Conservation (phyloP, 495 filamentous ascomycete genomes). For the Penicillium antarcticum region DNA sequence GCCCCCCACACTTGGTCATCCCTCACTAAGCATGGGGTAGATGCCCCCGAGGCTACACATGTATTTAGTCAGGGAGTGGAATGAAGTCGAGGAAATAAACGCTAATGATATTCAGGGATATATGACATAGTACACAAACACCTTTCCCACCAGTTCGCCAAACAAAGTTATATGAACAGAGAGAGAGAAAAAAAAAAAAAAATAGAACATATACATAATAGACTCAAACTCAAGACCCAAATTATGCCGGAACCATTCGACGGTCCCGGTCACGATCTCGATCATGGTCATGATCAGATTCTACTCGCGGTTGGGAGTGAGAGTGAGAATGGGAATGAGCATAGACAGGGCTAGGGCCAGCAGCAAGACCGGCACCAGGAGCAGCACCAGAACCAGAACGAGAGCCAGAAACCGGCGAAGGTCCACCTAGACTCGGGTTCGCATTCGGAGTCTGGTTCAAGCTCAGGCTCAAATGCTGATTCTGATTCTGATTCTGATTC, state of each 20-base stretch:
- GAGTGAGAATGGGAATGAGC: too few relatives aligned
- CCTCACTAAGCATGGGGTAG: slow-evolving; percentile 21
- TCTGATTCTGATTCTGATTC: neutral
- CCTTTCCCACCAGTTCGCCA: slow-evolving; percentile 8
- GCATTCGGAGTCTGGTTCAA: slow-evolving; percentile 14
- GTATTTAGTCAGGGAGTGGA: too few relatives aligned
- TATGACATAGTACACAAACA: slow-evolving; percentile 9
- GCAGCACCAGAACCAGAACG: too few relatives aligned
- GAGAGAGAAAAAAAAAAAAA: slow-evolving; percentile 1
- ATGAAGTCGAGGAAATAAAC: neutral
- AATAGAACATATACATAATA: neutral
- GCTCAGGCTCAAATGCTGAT: slow-evolving; percentile 10
- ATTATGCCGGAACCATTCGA: slow-evolving; percentile 16
- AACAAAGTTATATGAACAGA: slow-evolving; percentile 12
- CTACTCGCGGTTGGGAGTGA: too few relatives aligned
- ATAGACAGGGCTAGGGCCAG: too few relatives aligned
- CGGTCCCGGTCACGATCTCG: slow-evolving; percentile 30
- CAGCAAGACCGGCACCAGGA: too few relatives aligned
- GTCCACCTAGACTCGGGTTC: slow-evolving; percentile 10
- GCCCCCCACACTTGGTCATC: slow-evolving; percentile 18
- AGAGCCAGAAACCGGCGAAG: too few relatives aligned
- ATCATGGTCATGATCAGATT: slow-evolving; percentile 24
- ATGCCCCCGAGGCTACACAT: too few relatives aligned
- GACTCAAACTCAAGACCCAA: too few relatives aligned
- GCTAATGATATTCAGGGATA: slow-evolving; percentile 13